Percentiles rank a stretch among this genome's conserved stretches.
Evolutionary conservation across 1,284 basidiomycete genomes (phyloP).

Genomic region (Pascua guehoae): DNA sequence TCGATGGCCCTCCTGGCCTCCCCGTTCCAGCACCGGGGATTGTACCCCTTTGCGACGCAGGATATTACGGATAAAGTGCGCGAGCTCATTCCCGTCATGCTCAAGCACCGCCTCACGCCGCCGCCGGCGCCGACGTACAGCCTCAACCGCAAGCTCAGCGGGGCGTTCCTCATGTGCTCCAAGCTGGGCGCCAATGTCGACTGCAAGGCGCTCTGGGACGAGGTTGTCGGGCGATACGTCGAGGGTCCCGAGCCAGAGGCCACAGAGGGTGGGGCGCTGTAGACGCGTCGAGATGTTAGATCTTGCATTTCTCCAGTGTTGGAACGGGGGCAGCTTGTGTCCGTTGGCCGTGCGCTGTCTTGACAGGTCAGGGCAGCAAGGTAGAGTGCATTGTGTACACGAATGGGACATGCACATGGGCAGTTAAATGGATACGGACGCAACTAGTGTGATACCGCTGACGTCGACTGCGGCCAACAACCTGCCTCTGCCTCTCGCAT

Average conservation of each 20-base stretch:
- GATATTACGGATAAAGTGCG: slow-evolving; percentile 49
- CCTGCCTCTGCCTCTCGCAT: too few relatives aligned
- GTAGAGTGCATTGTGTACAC: too few relatives aligned
- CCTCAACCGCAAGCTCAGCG: slow-evolving; percentile 90
- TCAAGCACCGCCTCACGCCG: slow-evolving; percentile 80
- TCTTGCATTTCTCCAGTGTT: too few relatives aligned
- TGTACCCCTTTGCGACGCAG: slow-evolving; percentile 44
- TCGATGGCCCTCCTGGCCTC: slow-evolving; percentile 65
- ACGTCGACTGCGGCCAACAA: too few relatives aligned
- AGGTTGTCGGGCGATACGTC: slow-evolving; percentile 21
- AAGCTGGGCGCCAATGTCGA: slow-evolving; percentile 72
- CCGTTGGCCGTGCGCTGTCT: too few relatives aligned
- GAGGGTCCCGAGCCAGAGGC: not conserved
- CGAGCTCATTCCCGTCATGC: slow-evolving; percentile 83
- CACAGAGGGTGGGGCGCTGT: too few relatives aligned
- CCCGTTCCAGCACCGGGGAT: slow-evolving; percentile 37
- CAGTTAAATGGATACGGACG: too few relatives aligned
- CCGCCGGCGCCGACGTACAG: slow-evolving; percentile 94
- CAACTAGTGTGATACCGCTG: too few relatives aligned
- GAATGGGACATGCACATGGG: too few relatives aligned
- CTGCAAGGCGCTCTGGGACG: slow-evolving; percentile 70
- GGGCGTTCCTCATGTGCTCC: slow-evolving; percentile 87
- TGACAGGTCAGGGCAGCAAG: too few relatives aligned
- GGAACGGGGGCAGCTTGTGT: too few relatives aligned
- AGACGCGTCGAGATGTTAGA: too few relatives aligned